phyloP scores from a whole-genome alignment of 331 rosid species.

The Rosa hybrid region DNA sequence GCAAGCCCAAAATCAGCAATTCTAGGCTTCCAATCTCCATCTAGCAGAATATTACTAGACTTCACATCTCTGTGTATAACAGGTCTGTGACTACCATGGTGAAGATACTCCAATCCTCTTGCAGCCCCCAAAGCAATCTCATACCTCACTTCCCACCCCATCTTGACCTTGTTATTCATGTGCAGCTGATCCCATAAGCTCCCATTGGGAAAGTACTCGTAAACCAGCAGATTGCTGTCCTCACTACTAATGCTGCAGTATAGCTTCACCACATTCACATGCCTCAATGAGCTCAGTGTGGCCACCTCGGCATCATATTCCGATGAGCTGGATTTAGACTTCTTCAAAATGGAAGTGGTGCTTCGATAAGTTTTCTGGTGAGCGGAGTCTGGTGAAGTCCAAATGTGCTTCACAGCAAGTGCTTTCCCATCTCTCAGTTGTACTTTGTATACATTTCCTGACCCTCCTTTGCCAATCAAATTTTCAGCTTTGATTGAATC shows the following conservation, averaged over 20 bases:
- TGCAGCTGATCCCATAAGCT: slow-evolving; percentile 91
- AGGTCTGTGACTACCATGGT: slow-evolving; percentile 77
- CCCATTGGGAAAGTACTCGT: slow-evolving; percentile 88
- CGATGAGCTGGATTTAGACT: slow-evolving; percentile 33
- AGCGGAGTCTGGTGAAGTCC: slow-evolving; percentile 45
- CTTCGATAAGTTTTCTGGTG: slow-evolving; percentile 43
- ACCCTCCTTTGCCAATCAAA: slow-evolving; percentile 88
- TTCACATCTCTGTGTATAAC: slow-evolving; percentile 94
- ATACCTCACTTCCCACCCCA: slow-evolving; percentile 81
- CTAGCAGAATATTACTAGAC: slow-evolving; percentile 84
- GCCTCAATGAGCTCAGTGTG: slow-evolving; percentile 84
- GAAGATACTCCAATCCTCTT: slow-evolving; percentile 86
- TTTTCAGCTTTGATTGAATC: slow-evolving; percentile 65
- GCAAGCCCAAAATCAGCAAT: slow-evolving; percentile 99
- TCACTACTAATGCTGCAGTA: slow-evolving; percentile 92
- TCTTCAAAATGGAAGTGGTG: slow-evolving; percentile 60
- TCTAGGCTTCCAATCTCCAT: slow-evolving; percentile 82
- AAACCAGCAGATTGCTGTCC: slow-evolving; percentile 81
- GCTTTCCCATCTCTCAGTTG: slow-evolving; percentile 57
- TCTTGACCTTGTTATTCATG: slow-evolving; percentile 43
- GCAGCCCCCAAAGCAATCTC: slow-evolving; percentile 92
- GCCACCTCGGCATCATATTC: slow-evolving; percentile 91
- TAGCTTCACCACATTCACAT: slow-evolving; percentile 90
- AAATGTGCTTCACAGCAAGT: slow-evolving; percentile 85
- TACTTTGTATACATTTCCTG: slow-evolving; percentile 83